These are phyloP conservation scores for Erythrobasidium yunnanense DNA, from an alignment of 768 basidiomycete genomes.

Conservation along the genomic window DNA sequence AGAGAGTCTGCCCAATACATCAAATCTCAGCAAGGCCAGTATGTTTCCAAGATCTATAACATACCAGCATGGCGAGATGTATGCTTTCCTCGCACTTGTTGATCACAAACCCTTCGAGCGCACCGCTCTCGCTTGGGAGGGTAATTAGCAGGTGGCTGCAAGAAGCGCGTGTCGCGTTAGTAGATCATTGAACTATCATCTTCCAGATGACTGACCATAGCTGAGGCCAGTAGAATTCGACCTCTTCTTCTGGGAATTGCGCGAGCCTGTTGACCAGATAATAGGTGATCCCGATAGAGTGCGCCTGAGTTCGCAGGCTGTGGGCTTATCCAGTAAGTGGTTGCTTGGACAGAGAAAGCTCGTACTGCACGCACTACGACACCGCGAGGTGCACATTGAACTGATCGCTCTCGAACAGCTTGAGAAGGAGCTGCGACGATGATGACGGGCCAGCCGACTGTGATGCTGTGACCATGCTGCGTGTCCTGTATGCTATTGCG, in stretches of 20 bases:
- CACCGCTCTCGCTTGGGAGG: slow-evolving; percentile 76
- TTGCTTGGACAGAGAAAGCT: no score
- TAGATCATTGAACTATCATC: neutral
- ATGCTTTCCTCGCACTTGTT: slow-evolving; percentile 80
- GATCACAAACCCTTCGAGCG: slow-evolving; percentile 85
- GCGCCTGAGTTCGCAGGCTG: slow-evolving; percentile 45
- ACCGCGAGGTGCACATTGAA: slow-evolving; percentile 37
- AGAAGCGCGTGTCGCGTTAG: neutral
- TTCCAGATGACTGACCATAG: slow-evolving; percentile 41
- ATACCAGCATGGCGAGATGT: slow-evolving; percentile 85
- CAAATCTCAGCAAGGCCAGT: no score
- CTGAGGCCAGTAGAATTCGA: slow-evolving; percentile 48
- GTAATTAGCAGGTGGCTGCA: slow-evolving; percentile 85
- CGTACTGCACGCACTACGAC: no score
- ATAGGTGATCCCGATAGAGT: slow-evolving; percentile 46
- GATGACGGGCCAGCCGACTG: neutral
- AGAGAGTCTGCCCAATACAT: slow-evolving; percentile 57
- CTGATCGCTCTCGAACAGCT: slow-evolving; percentile 35
- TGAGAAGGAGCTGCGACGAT: slow-evolving; percentile 29
- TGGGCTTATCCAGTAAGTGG: neutral
- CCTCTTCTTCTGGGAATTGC: slow-evolving; percentile 44
- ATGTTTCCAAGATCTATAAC: no score
- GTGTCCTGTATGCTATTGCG: no score
- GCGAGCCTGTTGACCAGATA: slow-evolving; percentile 45
- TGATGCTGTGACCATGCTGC: neutral